Evolutionary conservation across 202 grass and related monocot species (phyloP).

Genomic region (Brachypodium distachyon): DNA sequence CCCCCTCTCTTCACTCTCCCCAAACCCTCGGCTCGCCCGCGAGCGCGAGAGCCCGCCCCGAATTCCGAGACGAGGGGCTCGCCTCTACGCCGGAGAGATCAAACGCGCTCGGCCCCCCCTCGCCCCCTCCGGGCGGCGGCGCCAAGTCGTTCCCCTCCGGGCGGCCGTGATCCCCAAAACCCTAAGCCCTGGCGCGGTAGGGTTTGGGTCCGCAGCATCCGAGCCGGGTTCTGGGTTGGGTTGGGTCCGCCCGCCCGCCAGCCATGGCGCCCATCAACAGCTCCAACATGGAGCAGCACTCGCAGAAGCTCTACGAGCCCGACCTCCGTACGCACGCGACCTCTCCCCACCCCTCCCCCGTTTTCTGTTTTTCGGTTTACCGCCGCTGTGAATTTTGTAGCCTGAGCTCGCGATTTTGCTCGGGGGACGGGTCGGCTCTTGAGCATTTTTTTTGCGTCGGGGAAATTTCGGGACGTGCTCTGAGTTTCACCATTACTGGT

Average conservation of each 20-base stretch:
- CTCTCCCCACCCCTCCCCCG: background rate
- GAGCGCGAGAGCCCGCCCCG: slow-evolving; percentile 4
- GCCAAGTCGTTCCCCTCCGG: background rate
- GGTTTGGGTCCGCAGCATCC: slow-evolving; percentile 5
- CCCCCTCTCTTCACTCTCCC: background rate
- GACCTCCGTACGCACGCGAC: slow-evolving; percentile 49
- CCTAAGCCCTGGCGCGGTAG: slow-evolving; percentile 50
- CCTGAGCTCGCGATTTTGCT: background rate
- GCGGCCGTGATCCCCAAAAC: slow-evolving; percentile 34
- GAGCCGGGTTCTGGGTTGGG: background rate
- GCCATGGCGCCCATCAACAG: slow-evolving; percentile 82
- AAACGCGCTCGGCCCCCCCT: background rate
- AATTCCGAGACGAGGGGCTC: background rate
- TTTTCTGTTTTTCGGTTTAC: background rate
- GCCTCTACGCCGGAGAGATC: background rate
- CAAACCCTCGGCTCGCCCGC: slow-evolving; percentile 34
- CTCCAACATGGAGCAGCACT: slow-evolving; percentile 86
- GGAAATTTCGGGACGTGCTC: background rate
- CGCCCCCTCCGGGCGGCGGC: background rate
- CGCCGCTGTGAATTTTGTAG: background rate
- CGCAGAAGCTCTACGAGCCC: slow-evolving; percentile 75
- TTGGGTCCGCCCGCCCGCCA: slow-evolving; percentile 24
- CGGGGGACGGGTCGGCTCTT: background rate
- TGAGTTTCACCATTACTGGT: background rate
- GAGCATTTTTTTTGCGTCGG: background rate